Evolutionary conservation across 495 filamentous ascomycete genomes (phyloP).

Genomic region (Alectoria sarmentosa): DNA sequence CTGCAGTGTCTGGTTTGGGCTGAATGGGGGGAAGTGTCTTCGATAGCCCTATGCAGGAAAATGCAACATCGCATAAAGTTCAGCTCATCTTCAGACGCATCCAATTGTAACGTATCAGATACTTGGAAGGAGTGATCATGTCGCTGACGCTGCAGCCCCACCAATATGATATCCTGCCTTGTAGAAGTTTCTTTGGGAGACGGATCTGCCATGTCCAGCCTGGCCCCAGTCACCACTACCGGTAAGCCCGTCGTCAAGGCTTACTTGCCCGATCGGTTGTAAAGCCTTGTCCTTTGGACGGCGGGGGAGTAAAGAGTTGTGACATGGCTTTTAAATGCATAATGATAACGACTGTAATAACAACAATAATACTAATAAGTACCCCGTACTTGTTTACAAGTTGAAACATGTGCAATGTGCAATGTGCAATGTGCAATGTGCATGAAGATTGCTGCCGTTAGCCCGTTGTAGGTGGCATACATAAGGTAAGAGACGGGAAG

Average conservation of each 20-base stretch:
- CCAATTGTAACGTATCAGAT: not conserved
- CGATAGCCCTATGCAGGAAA: slow-evolving; percentile 16
- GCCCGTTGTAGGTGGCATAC: not conserved
- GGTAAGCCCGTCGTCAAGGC: too few relatives aligned
- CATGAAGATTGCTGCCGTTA: not conserved
- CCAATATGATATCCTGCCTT: slow-evolving; percentile 13
- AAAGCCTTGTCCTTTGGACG: not conserved
- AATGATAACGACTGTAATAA: too few relatives aligned
- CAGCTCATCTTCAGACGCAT: not conserved
- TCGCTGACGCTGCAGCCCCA: slow-evolving; percentile 11
- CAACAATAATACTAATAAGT: too few relatives aligned
- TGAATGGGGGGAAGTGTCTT: slow-evolving; percentile 12
- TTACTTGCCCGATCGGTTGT: not conserved
- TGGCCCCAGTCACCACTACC: not conserved
- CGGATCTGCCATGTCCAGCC: slow-evolving; percentile 6
- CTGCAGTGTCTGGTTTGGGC: slow-evolving; percentile 10
- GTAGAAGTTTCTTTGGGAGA: not conserved
- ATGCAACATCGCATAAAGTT: slow-evolving; percentile 14
- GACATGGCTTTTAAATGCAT: not conserved
- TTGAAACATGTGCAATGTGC: too few relatives aligned
- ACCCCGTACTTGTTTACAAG: too few relatives aligned
- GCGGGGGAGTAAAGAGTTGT: not conserved
- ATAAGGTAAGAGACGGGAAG: not conserved
- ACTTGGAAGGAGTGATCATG: slow-evolving; percentile 6
- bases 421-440: not conserved